Base-by-base conservation (phyloP, 1,139 yeast species). In the Protomyces gravidus region DNA sequence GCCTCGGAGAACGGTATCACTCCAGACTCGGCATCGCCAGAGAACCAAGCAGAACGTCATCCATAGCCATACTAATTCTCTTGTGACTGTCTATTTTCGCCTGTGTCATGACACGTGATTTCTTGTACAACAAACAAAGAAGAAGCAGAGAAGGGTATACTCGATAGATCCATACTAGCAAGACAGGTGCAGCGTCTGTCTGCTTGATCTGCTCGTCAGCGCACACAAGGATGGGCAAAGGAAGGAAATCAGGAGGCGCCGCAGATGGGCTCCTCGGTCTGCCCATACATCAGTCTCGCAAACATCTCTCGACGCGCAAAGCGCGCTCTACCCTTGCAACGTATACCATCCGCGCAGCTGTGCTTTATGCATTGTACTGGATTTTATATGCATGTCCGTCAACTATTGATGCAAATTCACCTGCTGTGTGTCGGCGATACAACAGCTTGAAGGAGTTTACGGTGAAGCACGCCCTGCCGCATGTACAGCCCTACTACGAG, bases 281-380 rank as follows among this genome's bases (percentile, higher is more conserved):
- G 26, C 58, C 58, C 13, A 53, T 47, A 26, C 40, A 36, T 39
- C 49, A 46, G 33, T 33, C 51, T 11, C 36, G 28, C 5, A 45
- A 39, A 23, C 36, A 53, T 28, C n/a, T 53, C 19, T 5, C 5
- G 13, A 27, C 30, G 5, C 32, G 51, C 25, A 30, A 33, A n/a
- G 32, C 51, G 30, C 50, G 58, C 27, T 50, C 51, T 2, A 32
- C 36, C 39, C 30, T 53, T 13, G 58, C 58, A 17, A 25, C 47
- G 15, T 42, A 45, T 13, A 33, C 40, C 2, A 53, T 53, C 25
- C 36, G 48, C 26, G 47, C 58, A 13, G 47, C 53, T 6, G 53
- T 42, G n/a, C 27, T 55, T 13, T 55, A 55, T 26, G 53, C 53
- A 13, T 53, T 55, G 32, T 55, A 55, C 42, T 48, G 53, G 59